A percentile compares a stretch with the other conserved stretches of the same genome.
These are phyloP conservation scores for Cadophora malorum DNA, from an alignment of 2,329 filamentous ascomycete species.

Conservation along the genomic window DNA sequence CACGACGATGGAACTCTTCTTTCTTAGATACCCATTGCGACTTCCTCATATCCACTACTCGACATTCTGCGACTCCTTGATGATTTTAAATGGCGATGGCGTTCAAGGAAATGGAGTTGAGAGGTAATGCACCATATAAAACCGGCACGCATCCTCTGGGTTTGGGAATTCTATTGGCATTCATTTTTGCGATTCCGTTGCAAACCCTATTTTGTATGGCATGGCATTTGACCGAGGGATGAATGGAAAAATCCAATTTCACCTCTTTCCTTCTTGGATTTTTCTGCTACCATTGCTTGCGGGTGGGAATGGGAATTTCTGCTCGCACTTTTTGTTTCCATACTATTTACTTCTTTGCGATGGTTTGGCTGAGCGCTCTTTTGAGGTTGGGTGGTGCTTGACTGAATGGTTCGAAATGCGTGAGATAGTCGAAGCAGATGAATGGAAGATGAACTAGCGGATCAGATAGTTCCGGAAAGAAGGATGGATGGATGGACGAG, in stretches of 20 bases:
- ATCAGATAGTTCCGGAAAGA: neutral
- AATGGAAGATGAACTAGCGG: neutral
- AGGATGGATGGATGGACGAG: conserved; percentile 2
- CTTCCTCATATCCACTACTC: conserved; percentile 19
- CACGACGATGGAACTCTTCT: conserved; percentile 18
- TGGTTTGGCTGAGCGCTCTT: conserved; percentile 6
- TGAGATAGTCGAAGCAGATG: neutral
- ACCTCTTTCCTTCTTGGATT: neutral
- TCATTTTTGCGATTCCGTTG: neutral
- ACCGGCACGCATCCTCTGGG: conserved; percentile 14
- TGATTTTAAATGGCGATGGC: conserved; percentile 25
- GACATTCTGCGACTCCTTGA: conserved; percentile 16
- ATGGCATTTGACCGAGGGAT: conserved; percentile 2
- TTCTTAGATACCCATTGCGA: conserved; percentile 33
- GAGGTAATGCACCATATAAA: conserved; percentile 4
- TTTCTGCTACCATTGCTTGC: conserved; percentile 14
- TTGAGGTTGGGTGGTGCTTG: neutral
- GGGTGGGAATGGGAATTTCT: conserved; percentile 4
- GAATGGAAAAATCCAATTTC: neutral
- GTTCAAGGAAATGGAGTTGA: conserved; percentile 18
- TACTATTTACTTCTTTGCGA: neutral
- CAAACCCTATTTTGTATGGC: conserved; percentile 4
- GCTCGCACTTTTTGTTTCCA: neutral
- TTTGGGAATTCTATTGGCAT: neutral
- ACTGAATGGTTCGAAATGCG: neutral